Conservation (phyloP, 306 rosid genomes). For the Lathyrus tuberosus region DNA sequence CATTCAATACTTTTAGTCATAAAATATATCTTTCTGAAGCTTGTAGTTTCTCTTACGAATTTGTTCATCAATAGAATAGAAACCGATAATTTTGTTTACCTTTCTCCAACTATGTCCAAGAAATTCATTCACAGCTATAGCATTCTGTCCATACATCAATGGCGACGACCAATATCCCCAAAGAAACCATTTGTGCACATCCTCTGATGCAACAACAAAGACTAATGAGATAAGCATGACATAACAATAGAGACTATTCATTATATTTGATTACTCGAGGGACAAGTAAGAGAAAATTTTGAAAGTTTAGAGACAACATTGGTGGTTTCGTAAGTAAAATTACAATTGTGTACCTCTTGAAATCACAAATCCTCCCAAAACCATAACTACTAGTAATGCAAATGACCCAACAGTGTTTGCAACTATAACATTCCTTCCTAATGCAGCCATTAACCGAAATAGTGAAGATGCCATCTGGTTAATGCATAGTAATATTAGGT, state of each 20-base stretch:
- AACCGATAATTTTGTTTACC: conserved; percentile 43
- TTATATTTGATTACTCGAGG: not conserved
- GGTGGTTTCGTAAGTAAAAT: conserved; percentile 7
- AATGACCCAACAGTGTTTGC: conserved; percentile 76
- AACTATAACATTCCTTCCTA: conserved; percentile 71
- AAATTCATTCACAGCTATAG: conserved; percentile 80
- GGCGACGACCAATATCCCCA: conserved; percentile 93
- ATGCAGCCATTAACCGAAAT: conserved; percentile 73
- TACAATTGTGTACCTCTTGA: conserved; percentile 62
- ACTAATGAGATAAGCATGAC: not conserved
- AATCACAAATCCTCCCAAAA: conserved; percentile 83
- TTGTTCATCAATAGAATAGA: not conserved
- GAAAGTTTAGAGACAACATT: not conserved
- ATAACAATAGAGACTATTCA: not conserved
- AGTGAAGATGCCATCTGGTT: conserved; percentile 84
- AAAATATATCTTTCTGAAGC: not conserved
- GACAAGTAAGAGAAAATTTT: not conserved
- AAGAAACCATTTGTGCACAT: conserved; percentile 65
- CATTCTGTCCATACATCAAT: conserved; percentile 77
- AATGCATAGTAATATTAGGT: conserved; percentile 63
- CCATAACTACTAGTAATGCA: conserved; percentile 63
- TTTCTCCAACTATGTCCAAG: conserved; percentile 74
- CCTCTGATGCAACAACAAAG: conserved; percentile 45
- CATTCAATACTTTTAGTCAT: not conserved
- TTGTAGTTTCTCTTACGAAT: not conserved